Base-by-base conservation (phyloP, 2,329 filamentous ascomycete genomes). In the Hypomyces perniciosus region DNA sequence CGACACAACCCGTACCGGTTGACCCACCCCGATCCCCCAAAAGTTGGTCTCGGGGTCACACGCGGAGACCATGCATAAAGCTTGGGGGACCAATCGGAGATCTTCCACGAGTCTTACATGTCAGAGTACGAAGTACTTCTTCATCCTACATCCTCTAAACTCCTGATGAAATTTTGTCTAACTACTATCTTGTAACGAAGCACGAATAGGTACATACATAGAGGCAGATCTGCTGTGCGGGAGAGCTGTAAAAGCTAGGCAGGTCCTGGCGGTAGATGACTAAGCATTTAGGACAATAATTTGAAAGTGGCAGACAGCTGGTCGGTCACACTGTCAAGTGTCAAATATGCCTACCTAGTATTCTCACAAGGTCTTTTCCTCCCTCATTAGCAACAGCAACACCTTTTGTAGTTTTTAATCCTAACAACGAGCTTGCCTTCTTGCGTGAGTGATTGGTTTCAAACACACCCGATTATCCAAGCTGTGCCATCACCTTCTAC, bases 1-100 rank as follows among this genome's bases (percentile, higher is more conserved):
- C 62, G 62, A 65, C 55, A 58, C 54, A 63, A 65, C 56, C 62
- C 61, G 62, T 54, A 20, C 20, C 20, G 20, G 20, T 20, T 20
- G 20, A 20, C 20, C 20, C 20, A 20, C 20, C 20, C 20, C 20
- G 20, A 20, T 20, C 20, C 20, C 20, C 20, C 20, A 20, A 20
- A 20, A 20, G 20, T 20, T 20, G 20, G 20, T 20, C 20, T 20
- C 20, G 20, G 20, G 20, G 20, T 20, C 20, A 20, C 20, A 20
- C 20, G 20, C 20, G 20, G 20, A 20, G 20, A 20, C 20, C 20
- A 20, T 20, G 20, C 20, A 20, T 20, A 20, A 20, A 3, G 20
- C 20, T 20, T 20, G 35, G 35, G 35, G 8, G 9, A n/a, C 35
- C 35, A 38, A 38, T 38, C 35, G 35, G 35, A 38, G 20, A 38